Evolutionary conservation across 139 green algal genomes (phyloP).

Genomic region (Chlamydomonas sphaeroides): DNA sequence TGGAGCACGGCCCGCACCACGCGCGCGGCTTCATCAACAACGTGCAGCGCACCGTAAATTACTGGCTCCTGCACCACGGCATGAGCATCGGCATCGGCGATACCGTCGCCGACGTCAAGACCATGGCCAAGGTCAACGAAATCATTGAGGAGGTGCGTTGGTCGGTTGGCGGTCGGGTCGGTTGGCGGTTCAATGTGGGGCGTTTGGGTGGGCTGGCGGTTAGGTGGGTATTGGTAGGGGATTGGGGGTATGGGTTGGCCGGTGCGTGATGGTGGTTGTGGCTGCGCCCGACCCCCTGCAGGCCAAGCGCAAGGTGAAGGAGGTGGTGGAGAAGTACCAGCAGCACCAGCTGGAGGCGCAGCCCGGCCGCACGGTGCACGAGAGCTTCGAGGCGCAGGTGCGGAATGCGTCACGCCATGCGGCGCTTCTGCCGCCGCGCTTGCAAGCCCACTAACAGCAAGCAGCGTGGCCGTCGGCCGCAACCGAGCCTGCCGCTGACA

Average conservation of each 20-base stretch:
- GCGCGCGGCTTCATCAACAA: conserved; percentile 80
- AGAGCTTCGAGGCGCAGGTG: conserved; percentile 74
- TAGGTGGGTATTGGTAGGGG: no score
- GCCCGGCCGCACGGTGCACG: conserved; percentile 87
- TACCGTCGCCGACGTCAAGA: conserved; percentile 92
- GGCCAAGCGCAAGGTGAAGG: conserved; percentile 88
- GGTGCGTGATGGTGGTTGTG: neutral
- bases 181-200: no score
- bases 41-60: conserved; percentile 91
- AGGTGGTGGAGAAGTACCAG: conserved; percentile 89
- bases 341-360: conserved; percentile 89
- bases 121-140: conserved; percentile 93
- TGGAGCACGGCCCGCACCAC: conserved; percentile 91
- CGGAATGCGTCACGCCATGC: neutral
- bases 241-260: no score
- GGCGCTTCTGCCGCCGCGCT: no score
- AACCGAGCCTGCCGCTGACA: no score
- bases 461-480: no score
- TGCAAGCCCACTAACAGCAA: no score
- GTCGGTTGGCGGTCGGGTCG: no score
- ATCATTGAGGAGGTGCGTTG: conserved; percentile 82
- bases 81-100: conserved; percentile 98
- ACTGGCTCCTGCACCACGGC: conserved; percentile 94
- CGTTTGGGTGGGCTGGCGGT: no score
- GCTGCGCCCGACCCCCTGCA: no score